These are phyloP conservation scores for Salix brachista DNA, from an alignment of 345 rosid genomes.

Conservation along the genomic window DNA sequence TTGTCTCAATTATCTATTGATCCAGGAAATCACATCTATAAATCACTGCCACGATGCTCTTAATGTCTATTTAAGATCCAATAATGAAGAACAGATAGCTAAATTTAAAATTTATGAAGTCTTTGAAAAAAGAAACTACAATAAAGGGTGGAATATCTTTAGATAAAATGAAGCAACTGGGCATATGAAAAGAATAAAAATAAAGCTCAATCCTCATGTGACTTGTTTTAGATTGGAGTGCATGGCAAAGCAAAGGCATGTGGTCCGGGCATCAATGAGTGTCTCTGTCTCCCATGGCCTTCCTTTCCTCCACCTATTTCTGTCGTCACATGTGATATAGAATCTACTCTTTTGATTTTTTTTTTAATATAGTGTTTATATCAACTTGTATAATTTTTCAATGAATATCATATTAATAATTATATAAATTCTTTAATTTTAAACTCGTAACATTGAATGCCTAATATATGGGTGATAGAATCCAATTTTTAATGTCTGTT, in stretches of 20 bases:
- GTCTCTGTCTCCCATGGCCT: slow-evolving; percentile 7
- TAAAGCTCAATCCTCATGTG: slow-evolving; percentile 10
- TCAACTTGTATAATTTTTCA: too few relatives aligned
- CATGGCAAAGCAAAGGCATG: slow-evolving; percentile 28
- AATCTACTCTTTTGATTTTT: neutral
- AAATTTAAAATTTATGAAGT: neutral
- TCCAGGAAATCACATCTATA: too few relatives aligned
- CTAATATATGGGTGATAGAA: too few relatives aligned
- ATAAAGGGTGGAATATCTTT: too few relatives aligned
- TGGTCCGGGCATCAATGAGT: slow-evolving; percentile 29
- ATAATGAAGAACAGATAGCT: neutral
- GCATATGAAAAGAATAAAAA: neutral
- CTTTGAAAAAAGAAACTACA: too few relatives aligned
- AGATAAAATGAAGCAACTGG: neutral
- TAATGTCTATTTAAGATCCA: too few relatives aligned
- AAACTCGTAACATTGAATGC: too few relatives aligned
- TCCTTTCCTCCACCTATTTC: neutral
- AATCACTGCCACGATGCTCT: neutral
- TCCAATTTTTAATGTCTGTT: too few relatives aligned
- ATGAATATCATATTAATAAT: too few relatives aligned
- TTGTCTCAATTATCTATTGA: too few relatives aligned
- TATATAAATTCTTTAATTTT: too few relatives aligned
- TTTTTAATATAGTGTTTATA: too few relatives aligned
- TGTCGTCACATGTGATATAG: slow-evolving; percentile 4
- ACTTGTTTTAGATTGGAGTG: slow-evolving; percentile 10